Percentiles rank a stretch among this genome's conserved stretches.
These are phyloP conservation scores for Solanum sejunctum DNA, from an alignment of 257 asterid species.

Conservation along the genomic window DNA sequence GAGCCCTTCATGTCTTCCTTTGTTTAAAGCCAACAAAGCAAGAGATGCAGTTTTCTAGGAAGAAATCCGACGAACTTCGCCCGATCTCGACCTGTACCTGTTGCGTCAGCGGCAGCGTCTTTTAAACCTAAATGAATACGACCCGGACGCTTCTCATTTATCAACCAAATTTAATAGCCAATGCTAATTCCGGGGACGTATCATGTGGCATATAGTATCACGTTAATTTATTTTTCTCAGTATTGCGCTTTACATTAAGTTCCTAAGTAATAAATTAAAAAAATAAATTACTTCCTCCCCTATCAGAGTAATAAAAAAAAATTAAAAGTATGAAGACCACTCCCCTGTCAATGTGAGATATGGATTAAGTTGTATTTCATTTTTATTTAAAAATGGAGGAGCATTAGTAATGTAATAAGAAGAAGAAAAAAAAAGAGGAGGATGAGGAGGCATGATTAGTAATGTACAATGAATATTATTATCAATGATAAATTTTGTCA, in stretches of 20 bases:
- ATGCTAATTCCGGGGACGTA: background rate
- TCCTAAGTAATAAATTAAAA: background rate
- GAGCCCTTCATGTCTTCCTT: slow-evolving; percentile 31
- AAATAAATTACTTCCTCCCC: no score
- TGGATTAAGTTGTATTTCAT: no score
- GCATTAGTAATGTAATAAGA: no score
- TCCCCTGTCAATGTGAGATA: no score
- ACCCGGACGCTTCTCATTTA: background rate
- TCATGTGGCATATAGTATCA: background rate
- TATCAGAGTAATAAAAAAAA: no score
- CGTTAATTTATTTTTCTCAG: background rate
- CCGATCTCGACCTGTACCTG: slow-evolving; percentile 24
- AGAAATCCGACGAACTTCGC: slow-evolving; percentile 47
- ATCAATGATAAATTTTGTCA: no score
- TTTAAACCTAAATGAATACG: background rate
- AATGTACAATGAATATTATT: no score
- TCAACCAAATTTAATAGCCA: background rate
- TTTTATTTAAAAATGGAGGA: no score
- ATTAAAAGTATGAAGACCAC: no score
- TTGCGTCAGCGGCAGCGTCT: background rate
- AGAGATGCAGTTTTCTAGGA: background rate
- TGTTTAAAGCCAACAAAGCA: no score
- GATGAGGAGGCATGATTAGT: no score
- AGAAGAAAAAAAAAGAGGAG: no score
- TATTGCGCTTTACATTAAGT: background rate